Evolutionary conservation across 2,329 filamentous ascomycete genomes (phyloP).

Genomic region (Berkeleyomyces basicola): DNA sequence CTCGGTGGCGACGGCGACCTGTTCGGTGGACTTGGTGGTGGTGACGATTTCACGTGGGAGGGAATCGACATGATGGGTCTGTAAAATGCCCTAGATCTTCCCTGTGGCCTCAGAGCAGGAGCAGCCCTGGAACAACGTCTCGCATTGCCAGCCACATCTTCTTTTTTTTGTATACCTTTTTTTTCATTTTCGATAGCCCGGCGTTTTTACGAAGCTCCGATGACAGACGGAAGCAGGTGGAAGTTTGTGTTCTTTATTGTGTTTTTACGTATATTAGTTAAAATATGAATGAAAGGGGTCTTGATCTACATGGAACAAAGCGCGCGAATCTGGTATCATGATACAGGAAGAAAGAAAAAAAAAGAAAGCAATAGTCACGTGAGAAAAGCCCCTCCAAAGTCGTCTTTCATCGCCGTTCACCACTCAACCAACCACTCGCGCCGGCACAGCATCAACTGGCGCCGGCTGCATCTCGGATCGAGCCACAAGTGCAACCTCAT

Average conservation of each 20-base stretch:
- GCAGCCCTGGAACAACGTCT: no score
- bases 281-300: no score
- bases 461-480: neutral
- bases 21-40: conserved; percentile 10
- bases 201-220: neutral
- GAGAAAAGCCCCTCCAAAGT: no score
- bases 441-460: neutral
- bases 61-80: conserved; percentile 11
- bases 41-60: conserved; percentile 13
- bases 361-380: no score
- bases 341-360: no score
- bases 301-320: no score
- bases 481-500: conserved; percentile 5
- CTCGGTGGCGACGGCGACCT: conserved; percentile 8
- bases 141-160: no score
- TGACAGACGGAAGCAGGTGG: neutral
- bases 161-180: neutral
- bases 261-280: neutral
- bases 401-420: no score
- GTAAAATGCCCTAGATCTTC: neutral
- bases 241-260: neutral
- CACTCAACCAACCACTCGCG: neutral
- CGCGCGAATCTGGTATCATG: no score
- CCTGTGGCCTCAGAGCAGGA: neutral
- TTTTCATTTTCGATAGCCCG: neutral